Evolutionary conservation across 1,284 basidiomycete genomes (phyloP).

Genomic region (Veloboletus limbatus): DNA sequence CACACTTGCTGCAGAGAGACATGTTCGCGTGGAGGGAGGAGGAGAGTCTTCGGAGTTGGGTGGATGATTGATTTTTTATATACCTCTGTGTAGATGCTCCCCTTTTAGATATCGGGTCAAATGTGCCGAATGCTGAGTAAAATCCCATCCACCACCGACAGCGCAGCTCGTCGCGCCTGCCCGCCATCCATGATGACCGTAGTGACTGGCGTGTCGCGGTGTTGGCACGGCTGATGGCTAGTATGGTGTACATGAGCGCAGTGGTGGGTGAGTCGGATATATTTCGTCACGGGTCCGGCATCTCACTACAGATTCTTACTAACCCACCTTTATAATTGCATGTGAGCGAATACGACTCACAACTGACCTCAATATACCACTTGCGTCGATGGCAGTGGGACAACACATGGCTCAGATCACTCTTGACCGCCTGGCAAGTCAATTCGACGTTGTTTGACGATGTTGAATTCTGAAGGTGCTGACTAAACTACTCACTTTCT

Average conservation of each 20-base stretch:
- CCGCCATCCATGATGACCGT: not conserved
- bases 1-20: conserved; percentile 25
- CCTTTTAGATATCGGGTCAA: conserved; percentile 4
- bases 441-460: conserved; percentile 9
- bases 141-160: not conserved
- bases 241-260: not conserved
- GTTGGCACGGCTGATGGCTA: not conserved
- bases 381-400: too few species aligned
- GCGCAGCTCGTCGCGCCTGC: not conserved
- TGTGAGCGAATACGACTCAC: too few species aligned
- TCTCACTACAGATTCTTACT: conserved; percentile 1
- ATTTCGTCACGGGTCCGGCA: too few species aligned
- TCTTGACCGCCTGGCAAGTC: too few species aligned
- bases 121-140: not conserved
- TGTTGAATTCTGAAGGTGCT: conserved; percentile 16
- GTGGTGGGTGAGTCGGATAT: too few species aligned
- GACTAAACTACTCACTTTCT: conserved; percentile 7
- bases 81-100: not conserved
- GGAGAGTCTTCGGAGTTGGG: not conserved
- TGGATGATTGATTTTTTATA: conserved; percentile 13
- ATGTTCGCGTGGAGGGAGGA: conserved; percentile 4
- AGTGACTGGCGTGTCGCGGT: not conserved
- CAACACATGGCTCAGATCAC: too few species aligned
- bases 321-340: not conserved
- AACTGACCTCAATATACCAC: too few species aligned